Conservation (phyloP, 2,329 filamentous ascomycete species). For the Xylariaceae sp. region DNA sequence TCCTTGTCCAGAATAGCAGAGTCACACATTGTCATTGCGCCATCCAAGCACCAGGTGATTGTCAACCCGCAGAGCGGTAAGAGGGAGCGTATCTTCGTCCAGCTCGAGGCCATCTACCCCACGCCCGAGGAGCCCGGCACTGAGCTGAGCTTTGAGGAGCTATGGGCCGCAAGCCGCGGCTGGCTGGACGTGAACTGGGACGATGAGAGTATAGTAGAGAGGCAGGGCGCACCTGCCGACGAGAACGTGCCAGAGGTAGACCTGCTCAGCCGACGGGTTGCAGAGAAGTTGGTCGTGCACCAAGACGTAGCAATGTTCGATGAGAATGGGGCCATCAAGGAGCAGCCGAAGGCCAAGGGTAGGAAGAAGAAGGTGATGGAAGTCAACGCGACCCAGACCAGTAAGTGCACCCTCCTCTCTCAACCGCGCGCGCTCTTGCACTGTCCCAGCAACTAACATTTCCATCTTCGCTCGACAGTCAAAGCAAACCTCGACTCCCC, state of each 20-base stretch:
- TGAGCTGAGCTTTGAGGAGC: constrained; percentile 86
- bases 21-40: constrained; percentile 58
- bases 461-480: constrained; percentile 50
- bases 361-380: constrained; percentile 78
- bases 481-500: constrained; percentile 91
- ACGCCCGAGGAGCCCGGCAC: constrained; percentile 60
- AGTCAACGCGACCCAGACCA: constrained; percentile 85
- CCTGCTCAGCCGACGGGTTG: constrained; percentile 19
- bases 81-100: constrained; percentile 79
- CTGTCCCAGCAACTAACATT: constrained; percentile 18
- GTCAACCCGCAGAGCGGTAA: constrained; percentile 77
- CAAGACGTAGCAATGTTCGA: constrained; percentile 42
- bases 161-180: constrained; percentile 71
- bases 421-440: too few species aligned
- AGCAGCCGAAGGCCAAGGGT: constrained; percentile 37
- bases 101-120: constrained; percentile 79
- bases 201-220: constrained; percentile 26
- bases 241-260: constrained; percentile 19
- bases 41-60: constrained; percentile 68
- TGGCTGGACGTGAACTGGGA: constrained; percentile 55
- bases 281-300: constrained; percentile 35
- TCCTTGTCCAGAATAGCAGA: constrained; percentile 53
- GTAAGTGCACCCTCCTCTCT: constrained; percentile 48
- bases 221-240: constrained; percentile 10
- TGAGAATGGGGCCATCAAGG: constrained; percentile 48